phyloP scores from a whole-genome alignment of 2,329 filamentous ascomycete species.

The Colletotrichum truncatum region DNA sequence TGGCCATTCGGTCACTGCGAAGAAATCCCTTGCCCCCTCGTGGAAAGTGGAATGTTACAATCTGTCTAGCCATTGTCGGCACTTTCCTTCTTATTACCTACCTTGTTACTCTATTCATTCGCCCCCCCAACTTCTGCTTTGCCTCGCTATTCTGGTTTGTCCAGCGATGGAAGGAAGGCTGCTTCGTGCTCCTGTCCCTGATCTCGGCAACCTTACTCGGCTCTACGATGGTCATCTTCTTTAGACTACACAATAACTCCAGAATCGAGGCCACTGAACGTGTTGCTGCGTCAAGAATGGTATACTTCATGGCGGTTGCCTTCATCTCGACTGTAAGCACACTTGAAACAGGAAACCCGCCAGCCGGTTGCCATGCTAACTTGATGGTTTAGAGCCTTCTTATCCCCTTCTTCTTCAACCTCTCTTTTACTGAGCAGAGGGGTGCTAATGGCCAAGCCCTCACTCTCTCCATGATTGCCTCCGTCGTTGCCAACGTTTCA shows the following conservation, averaged over 20 bases:
- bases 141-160: conserved; percentile 76
- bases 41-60: conserved; percentile 66
- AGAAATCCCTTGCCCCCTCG: conserved; percentile 65
- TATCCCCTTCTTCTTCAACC: conserved; percentile 70
- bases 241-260: conserved; percentile 63
- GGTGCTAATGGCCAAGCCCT: conserved; percentile 50
- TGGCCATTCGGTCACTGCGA: conserved; percentile 63
- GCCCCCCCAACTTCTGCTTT: conserved; percentile 69
- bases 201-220: conserved; percentile 60
- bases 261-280: conserved; percentile 68
- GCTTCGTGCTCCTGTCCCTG: conserved; percentile 61
- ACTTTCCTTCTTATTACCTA: conserved; percentile 65
- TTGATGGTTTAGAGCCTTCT: conserved; percentile 57
- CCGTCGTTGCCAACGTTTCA: conserved; percentile 72
- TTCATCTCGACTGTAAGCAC: conserved; percentile 65
- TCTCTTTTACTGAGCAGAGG: conserved; percentile 55
- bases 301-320: conserved; percentile 70
- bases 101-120: conserved; percentile 64
- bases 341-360: neutral
- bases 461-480: conserved; percentile 68
- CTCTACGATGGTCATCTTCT: conserved; percentile 63
- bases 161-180: conserved; percentile 65
- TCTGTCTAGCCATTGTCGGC: conserved; percentile 62
- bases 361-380: conserved; percentile 37
- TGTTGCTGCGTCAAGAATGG: conserved; percentile 73